A percentile compares a stretch with the other conserved stretches of the same genome.
These are phyloP conservation scores for Phalaenopsis equestris DNA, from an alignment of 106 monocot species.

Conservation along the genomic window DNA sequence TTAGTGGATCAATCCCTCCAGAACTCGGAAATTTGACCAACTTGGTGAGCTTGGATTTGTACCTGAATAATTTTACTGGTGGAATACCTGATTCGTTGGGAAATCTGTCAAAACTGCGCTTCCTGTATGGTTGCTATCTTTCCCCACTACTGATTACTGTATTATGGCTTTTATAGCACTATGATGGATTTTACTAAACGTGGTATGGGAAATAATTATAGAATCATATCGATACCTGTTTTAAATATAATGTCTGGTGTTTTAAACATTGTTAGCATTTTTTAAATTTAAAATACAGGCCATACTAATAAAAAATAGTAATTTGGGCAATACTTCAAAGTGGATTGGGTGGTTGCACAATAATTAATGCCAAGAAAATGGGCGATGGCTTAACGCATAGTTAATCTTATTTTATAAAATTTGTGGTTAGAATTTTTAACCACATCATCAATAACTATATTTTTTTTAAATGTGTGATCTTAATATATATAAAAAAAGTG, in stretches of 20 bases:
- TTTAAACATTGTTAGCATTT: neutral
- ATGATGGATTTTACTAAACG: neutral
- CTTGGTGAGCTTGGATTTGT: constrained; percentile 95
- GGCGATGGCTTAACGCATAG: too few species aligned
- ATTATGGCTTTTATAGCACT: neutral
- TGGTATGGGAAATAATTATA: neutral
- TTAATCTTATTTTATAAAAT: too few species aligned
- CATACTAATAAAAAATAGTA: too few species aligned
- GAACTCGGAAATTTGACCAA: constrained; percentile 89
- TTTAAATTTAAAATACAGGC: neutral
- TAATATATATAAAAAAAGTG: too few species aligned
- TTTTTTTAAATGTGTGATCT: too few species aligned
- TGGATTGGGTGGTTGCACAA: neutral
- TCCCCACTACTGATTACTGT: neutral
- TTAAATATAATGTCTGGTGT: neutral
- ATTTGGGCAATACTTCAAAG: neutral
- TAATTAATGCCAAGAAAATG: too few species aligned
- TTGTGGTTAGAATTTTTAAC: too few species aligned
- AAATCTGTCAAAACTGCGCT: constrained; percentile 66
- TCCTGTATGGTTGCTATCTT: constrained; percentile 47
- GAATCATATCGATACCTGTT: neutral
- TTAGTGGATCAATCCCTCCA: constrained; percentile 71
- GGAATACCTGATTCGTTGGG: constrained; percentile 74
- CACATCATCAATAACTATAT: too few species aligned
- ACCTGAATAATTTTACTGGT: constrained; percentile 69